Evolutionary conservation across 192 early-diverging fungal genomes (phyloP).

Genomic region (Mortierella hygrophila): DNA sequence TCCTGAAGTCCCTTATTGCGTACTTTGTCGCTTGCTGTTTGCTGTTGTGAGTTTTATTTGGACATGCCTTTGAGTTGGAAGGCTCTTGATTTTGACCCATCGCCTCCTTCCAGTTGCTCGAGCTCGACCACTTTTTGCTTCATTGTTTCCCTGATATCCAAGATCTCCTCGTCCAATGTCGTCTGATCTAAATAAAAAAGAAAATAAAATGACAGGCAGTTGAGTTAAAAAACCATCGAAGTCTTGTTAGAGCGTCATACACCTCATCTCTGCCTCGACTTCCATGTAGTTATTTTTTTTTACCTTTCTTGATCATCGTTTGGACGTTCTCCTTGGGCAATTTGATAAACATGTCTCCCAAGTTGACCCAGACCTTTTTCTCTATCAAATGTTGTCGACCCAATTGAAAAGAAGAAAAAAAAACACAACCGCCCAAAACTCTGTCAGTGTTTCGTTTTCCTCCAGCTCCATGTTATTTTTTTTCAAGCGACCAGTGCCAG

Average conservation of each 20-base stretch:
- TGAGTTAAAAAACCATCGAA: no score
- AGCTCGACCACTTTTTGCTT: conserved; percentile 59
- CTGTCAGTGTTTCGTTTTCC: background rate
- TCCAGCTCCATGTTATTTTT: background rate
- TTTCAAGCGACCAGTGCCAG: background rate
- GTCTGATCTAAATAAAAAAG: conserved; percentile 60
- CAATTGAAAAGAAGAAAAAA: background rate
- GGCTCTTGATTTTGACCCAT: conserved; percentile 57
- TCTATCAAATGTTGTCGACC: conserved; percentile 31
- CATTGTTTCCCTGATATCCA: conserved; percentile 56
- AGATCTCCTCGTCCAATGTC: conserved; percentile 62
- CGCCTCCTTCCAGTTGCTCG: conserved; percentile 62
- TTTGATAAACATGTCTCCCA: conserved; percentile 72
- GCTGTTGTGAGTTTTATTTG: conserved; percentile 1
- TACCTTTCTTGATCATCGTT: conserved; percentile 69
- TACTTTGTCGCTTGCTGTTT: background rate
- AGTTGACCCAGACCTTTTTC: conserved; percentile 68
- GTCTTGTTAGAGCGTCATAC: no score
- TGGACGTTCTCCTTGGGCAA: conserved; percentile 64
- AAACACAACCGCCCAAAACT: background rate
- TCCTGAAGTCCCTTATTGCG: background rate
- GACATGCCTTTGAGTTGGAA: conserved; percentile 61
- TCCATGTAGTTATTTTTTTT: no score
- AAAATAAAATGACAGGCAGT: background rate
- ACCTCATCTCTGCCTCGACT: background rate